A percentile compares a stretch with the other conserved stretches of the same genome.
Conservation (phyloP, 2,329 filamentous ascomycete genomes). For the Xylaria sp. region DNA sequence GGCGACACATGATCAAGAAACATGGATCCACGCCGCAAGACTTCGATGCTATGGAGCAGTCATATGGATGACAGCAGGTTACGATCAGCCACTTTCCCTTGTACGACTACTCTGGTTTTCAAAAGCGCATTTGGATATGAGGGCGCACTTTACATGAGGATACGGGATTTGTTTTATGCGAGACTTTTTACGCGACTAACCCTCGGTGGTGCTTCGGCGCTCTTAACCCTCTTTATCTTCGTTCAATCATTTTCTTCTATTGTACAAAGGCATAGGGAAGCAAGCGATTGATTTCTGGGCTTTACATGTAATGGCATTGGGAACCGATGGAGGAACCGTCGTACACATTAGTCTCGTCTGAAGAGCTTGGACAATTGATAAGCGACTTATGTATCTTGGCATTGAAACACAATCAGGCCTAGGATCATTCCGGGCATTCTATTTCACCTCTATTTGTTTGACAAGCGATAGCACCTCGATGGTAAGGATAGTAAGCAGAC, state of each 20-base stretch:
- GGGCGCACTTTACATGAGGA: slow-evolving; percentile 4
- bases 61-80: slow-evolving; percentile 35
- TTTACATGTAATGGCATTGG: slow-evolving; percentile 40
- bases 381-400: slow-evolving; percentile 4
- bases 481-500: not conserved
- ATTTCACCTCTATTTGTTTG: not conserved
- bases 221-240: not conserved
- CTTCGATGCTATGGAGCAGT: slow-evolving; percentile 46
- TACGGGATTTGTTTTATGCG: slow-evolving; percentile 12
- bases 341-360: slow-evolving; percentile 14
- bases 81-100: slow-evolving; percentile 8
- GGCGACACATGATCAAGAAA: slow-evolving; percentile 70
- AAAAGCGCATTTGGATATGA: slow-evolving; percentile 12
- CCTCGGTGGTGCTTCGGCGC: not conserved
- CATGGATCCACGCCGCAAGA: slow-evolving; percentile 52
- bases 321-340: slow-evolving; percentile 31
- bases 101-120: slow-evolving; percentile 25
- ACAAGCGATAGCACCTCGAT: not conserved
- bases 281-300: slow-evolving; percentile 43
- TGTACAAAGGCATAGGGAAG: slow-evolving; percentile 41
- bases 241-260: slow-evolving; percentile 33
- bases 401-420: slow-evolving; percentile 4
- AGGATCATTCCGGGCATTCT: slow-evolving; percentile 3
- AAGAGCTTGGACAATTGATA: slow-evolving; percentile 5
- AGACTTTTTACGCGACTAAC: not conserved